Base-by-base conservation (phyloP, 169 alveolate species). In the Eimeria mitis region DNA sequence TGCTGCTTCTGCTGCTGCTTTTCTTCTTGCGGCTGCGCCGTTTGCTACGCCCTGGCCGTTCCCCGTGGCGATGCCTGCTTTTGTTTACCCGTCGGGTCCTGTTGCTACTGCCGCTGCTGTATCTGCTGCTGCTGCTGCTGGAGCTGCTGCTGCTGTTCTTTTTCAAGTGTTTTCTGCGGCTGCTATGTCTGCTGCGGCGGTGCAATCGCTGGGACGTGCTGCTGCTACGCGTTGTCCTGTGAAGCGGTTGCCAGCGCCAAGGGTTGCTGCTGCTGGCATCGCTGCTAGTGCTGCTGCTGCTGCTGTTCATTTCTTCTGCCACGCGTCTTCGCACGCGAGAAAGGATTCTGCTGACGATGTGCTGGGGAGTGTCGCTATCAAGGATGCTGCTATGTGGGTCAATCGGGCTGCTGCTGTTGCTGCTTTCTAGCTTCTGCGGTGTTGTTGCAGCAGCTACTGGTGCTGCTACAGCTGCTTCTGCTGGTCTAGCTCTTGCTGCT, bases 311-410 rank as follows among this genome's bases (percentile, higher is more conserved):
- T 37, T 44, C 44, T 42, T 65, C 89, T 44, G 89, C 89, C 44
- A 78, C 89, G 56, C 61, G 89, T n/a, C 89, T 78, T 16, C 89
- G 89, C 37, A 78, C 89, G 9, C 89, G 89, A 42, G 89, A 78
- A 52, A 78, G 68, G 65, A 78, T 52, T 78, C 65, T 78, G 23
- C 44, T 19, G 68, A 78, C 61, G 21, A 78, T 42, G 44, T 44
- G 89, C 68, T 49, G 89, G 44, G 89, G 89, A 37, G 89, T 78
- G 59, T 78, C 89, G 9, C 25, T 44, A 19, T 44, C 89, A 42
- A 78, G 44, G 0, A 78, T 78, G 65, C 89, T 49, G 23, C 42
- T 44, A 34, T 28, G 65, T 5, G 44, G 37, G 16, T 78, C 89
- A 11, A 21, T 49, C n/a, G 65, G 49, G 31, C 47, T 25, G 61